phyloP scores from a whole-genome alignment of 306 rosid genomes.

The Vachellia pachyceras region DNA sequence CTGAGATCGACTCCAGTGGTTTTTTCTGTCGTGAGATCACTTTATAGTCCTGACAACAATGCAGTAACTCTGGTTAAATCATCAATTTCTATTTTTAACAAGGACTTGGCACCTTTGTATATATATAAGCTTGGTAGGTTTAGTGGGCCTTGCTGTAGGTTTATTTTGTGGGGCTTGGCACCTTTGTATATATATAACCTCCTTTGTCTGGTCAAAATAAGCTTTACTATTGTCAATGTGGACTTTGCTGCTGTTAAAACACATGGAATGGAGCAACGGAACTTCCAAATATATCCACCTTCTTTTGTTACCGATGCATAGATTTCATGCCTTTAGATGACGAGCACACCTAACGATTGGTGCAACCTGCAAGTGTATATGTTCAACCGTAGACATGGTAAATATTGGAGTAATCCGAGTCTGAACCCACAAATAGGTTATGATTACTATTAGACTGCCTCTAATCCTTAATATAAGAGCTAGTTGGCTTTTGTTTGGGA shows the following conservation, averaged over 20 bases:
- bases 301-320: slow-evolving; percentile 4
- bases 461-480: too few species aligned
- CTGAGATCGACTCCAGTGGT: not conserved
- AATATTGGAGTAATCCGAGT: not conserved
- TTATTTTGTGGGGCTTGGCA: too few species aligned
- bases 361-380: not conserved
- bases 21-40: slow-evolving; percentile 22
- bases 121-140: slow-evolving; percentile 10
- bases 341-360: not conserved
- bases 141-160: slow-evolving; percentile 19
- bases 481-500: too few species aligned
- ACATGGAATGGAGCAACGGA: not conserved
- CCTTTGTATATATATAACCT: too few species aligned
- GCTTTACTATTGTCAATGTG: slow-evolving; percentile 5
- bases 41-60: not conserved
- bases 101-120: slow-evolving; percentile 9
- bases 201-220: slow-evolving; percentile 10
- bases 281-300: not conserved
- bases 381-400: not conserved
- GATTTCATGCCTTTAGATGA: slow-evolving; percentile 5
- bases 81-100: not conserved
- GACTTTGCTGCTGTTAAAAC: not conserved
- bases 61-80: slow-evolving; percentile 4
- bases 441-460: too few species aligned
- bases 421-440: not conserved